These are phyloP conservation scores for Penicillium subrubescens DNA, from an alignment of 495 filamentous ascomycete genomes.

Conservation along the genomic window DNA sequence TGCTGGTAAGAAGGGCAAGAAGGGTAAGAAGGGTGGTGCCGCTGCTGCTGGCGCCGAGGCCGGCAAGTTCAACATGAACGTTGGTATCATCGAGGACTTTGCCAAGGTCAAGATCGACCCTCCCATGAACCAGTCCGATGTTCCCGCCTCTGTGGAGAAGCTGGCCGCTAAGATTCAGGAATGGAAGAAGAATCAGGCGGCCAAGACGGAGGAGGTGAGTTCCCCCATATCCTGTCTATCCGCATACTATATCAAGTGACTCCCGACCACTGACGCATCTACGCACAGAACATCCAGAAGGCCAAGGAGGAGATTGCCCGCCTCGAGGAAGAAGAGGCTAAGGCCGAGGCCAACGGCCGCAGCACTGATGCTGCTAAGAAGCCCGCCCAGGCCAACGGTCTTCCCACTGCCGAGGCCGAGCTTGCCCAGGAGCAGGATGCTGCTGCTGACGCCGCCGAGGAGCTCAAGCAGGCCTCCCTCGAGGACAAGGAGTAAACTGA, in stretches of 20 bases:
- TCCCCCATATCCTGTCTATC: neutral
- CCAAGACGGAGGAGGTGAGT: constrained; percentile 88
- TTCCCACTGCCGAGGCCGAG: constrained; percentile 54
- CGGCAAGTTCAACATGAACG: constrained; percentile 80
- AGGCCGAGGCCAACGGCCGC: constrained; percentile 29
- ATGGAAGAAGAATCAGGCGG: constrained; percentile 90
- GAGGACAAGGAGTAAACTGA: constrained; percentile 53
- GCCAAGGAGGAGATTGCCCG: constrained; percentile 68
- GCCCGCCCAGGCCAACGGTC: constrained; percentile 56
- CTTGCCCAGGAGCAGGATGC: constrained; percentile 61
- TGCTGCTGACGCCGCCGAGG: constrained; percentile 56
- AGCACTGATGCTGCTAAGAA: constrained; percentile 53
- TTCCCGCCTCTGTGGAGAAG: constrained; percentile 78
- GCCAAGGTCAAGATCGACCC: constrained; percentile 79
- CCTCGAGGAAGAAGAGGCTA: constrained; percentile 57
- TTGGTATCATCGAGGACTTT: constrained; percentile 89
- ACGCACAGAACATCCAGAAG: constrained; percentile 69
- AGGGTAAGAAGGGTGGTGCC: constrained; percentile 73
- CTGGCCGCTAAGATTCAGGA: constrained; percentile 86
- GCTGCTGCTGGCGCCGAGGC: constrained; percentile 41
- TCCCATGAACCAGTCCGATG: constrained; percentile 80
- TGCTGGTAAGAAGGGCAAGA: constrained; percentile 88
- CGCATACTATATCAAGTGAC: constrained; percentile 18
- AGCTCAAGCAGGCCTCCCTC: constrained; percentile 59
- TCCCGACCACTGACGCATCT: constrained; percentile 3